Evolutionary conservation across 2,329 filamentous ascomycete genomes (phyloP).

Genomic region (Exophiala sp.): DNA sequence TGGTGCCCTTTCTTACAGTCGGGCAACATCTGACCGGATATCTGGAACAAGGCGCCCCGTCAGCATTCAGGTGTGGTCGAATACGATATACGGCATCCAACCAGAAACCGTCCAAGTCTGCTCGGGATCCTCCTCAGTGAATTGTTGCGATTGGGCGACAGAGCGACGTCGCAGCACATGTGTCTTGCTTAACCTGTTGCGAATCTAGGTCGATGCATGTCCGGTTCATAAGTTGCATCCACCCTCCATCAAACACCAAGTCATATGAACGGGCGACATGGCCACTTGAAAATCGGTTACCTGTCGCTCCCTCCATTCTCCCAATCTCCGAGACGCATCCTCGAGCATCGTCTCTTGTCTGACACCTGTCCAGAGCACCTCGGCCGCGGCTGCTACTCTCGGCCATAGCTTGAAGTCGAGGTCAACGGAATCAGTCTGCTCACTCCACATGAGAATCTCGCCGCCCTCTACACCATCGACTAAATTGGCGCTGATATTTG

Average conservation of each 20-base stretch:
- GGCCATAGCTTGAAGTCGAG: slow-evolving; percentile 58
- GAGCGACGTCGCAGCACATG: no score
- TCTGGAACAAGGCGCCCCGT: no score
- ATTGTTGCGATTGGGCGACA: no score
- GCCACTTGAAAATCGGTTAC: slow-evolving; percentile 62
- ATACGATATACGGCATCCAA: slow-evolving; percentile 4
- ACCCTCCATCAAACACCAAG: slow-evolving; percentile 59
- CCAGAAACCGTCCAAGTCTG: neutral
- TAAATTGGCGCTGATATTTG: slow-evolving; percentile 54
- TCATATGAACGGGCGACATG: slow-evolving; percentile 64
- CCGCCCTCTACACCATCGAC: slow-evolving; percentile 70
- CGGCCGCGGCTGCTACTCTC: slow-evolving; percentile 50
- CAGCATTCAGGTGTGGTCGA: neutral
- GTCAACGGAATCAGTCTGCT: slow-evolving; percentile 68
- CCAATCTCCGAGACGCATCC: slow-evolving; percentile 61
- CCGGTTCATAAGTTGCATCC: slow-evolving; percentile 12
- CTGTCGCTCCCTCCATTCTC: slow-evolving; percentile 65
- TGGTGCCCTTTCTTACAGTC: no score
- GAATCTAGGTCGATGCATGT: neutral
- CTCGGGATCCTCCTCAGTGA: no score
- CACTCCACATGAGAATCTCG: slow-evolving; percentile 75
- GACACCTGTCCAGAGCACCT: slow-evolving; percentile 53
- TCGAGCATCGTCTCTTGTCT: slow-evolving; percentile 42
- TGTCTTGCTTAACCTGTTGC: neutral
- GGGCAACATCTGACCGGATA: no score